These are phyloP conservation scores for Neonectria punicea DNA, from an alignment of 2,329 filamentous ascomycete genomes.

Conservation along the genomic window DNA sequence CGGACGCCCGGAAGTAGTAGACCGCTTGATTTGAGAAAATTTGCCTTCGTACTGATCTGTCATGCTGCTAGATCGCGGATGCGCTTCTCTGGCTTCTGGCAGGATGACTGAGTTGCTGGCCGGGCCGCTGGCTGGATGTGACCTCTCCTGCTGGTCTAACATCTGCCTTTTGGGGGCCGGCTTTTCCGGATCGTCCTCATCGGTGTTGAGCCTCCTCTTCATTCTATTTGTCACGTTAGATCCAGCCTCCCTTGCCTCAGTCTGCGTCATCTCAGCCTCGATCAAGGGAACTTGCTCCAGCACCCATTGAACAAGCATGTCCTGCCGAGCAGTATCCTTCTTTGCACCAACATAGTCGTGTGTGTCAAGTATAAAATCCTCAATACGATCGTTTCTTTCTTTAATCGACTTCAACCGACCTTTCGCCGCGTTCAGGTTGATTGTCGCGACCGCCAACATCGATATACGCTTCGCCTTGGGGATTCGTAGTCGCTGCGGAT, in stretches of 20 bases:
- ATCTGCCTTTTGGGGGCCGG: not conserved
- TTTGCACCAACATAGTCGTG: slow-evolving; percentile 25
- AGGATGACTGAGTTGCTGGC: too few relatives aligned
- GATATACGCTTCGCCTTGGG: slow-evolving; percentile 20
- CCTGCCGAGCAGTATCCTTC: slow-evolving; percentile 29
- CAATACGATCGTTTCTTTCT: slow-evolving; percentile 1
- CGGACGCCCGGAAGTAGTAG: not conserved
- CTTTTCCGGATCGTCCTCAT: not conserved
- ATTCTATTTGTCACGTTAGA: not conserved
- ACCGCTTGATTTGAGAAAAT: too few relatives aligned
- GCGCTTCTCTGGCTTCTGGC: slow-evolving; percentile 4
- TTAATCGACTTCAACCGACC: not conserved
- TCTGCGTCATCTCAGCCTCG: slow-evolving; percentile 37
- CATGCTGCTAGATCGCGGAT: not conserved
- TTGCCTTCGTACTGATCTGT: not conserved
- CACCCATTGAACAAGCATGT: slow-evolving; percentile 42
- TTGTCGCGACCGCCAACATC: slow-evolving; percentile 10
- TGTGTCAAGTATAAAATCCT: slow-evolving; percentile 6
- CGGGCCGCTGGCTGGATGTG: too few relatives aligned
- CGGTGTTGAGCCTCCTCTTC: slow-evolving; percentile 3
- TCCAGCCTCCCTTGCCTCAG: not conserved
- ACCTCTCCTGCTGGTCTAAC: not conserved
- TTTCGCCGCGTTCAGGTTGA: slow-evolving; percentile 10
- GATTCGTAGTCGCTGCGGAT: slow-evolving; percentile 15
- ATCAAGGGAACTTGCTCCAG: slow-evolving; percentile 44